These are phyloP conservation scores for Plasmodium chabaudi DNA, from an alignment of 169 alveolate genomes.

Conservation along the genomic window DNA sequence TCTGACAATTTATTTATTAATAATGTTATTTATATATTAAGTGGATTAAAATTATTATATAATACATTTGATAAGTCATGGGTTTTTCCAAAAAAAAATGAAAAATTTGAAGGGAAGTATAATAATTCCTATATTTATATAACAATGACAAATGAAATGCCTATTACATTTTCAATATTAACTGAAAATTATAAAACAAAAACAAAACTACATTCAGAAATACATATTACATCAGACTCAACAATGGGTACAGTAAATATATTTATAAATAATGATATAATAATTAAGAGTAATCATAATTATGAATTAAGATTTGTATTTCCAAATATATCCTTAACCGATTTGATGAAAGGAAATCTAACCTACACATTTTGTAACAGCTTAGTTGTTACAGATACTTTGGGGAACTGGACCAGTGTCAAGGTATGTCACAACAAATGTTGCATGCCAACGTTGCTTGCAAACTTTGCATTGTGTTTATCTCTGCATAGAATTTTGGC, in stretches of 20 bases:
- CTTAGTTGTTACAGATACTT: neutral
- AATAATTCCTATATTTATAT: conserved; percentile 13
- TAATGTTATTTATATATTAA: conserved; percentile 19
- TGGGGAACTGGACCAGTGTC: neutral
- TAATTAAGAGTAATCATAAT: conserved; percentile 6
- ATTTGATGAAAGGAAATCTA: conserved; percentile 14
- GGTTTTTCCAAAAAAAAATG: conserved; percentile 13
- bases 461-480: neutral
- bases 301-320: neutral
- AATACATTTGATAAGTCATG: conserved; percentile 8
- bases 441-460: neutral
- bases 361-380: conserved; percentile 1
- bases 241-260: neutral
- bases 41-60: neutral
- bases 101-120: conserved; percentile 13
- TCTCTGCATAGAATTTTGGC: neutral
- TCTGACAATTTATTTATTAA: conserved; percentile 11
- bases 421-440: neutral
- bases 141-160: neutral
- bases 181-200: conserved; percentile 14
- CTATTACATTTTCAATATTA: neutral
- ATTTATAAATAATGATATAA: conserved; percentile 5
- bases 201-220: conserved; percentile 12
- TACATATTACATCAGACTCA: neutral
- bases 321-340: conserved; percentile 2